Evolutionary conservation across 2,329 filamentous ascomycete genomes (phyloP).

Genomic region (Monosporascus cannonballus): DNA sequence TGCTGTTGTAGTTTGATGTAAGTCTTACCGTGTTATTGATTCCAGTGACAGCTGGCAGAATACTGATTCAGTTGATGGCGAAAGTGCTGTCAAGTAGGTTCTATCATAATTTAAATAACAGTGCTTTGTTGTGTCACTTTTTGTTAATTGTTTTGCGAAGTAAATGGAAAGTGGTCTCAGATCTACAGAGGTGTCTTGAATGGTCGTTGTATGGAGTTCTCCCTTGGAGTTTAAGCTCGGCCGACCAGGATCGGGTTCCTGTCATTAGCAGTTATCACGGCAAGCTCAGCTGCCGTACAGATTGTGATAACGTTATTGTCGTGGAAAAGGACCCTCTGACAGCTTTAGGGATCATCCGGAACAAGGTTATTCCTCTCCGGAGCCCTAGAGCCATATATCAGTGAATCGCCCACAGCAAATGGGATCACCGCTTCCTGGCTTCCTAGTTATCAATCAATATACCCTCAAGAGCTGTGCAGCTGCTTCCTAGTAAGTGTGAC

Average conservation of each 20-base stretch:
- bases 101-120: not conserved
- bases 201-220: constrained; percentile 6
- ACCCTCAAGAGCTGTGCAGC: too few species aligned
- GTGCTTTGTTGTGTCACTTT: not conserved
- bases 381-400: too few species aligned
- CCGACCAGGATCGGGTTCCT: constrained; percentile 4
- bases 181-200: not conserved
- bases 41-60: not conserved
- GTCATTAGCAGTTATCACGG: not conserved
- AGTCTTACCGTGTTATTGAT: not conserved
- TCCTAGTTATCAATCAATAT: too few species aligned
- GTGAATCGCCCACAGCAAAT: too few species aligned
- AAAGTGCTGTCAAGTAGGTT: constrained; percentile 3
- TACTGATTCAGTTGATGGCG: constrained; percentile 1
- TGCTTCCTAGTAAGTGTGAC: too few species aligned
- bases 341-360: too few species aligned
- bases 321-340: too few species aligned
- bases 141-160: not conserved
- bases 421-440: too few species aligned
- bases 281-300: too few species aligned
- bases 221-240: constrained; percentile 5
- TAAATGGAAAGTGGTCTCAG: not conserved
- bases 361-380: too few species aligned
- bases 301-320: too few species aligned
- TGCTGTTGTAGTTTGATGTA: not conserved